Percentiles rank a stretch among this genome's conserved stretches.
Conservation (phyloP, 768 basidiomycete species). For the Fomitopsis serialis region DNA sequence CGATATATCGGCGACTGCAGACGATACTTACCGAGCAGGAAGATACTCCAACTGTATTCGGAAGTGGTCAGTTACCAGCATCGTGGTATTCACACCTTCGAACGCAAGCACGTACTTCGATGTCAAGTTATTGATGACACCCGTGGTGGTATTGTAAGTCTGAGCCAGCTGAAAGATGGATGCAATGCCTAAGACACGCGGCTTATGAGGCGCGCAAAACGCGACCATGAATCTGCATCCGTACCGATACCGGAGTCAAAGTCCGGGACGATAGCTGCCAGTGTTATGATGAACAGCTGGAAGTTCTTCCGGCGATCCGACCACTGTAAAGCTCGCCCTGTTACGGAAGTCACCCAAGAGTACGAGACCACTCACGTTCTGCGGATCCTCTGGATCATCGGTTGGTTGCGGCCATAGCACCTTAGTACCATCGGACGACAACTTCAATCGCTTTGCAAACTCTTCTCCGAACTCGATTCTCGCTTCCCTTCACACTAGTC, state of each 20-base stretch:
- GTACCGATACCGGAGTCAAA: conserved; percentile 62
- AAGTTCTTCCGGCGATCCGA: conserved; percentile 44
- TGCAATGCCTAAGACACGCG: too few species aligned
- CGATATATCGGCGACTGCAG: too few species aligned
- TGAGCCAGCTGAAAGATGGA: conserved; percentile 53
- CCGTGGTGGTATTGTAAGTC: conserved; percentile 48
- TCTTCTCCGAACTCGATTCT: conserved; percentile 53
- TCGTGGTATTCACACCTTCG: not conserved
- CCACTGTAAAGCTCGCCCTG: conserved; percentile 37
- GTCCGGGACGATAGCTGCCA: conserved; percentile 63
- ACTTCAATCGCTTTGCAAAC: conserved; percentile 50
- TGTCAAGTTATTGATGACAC: conserved; percentile 57
- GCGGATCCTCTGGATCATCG: conserved; percentile 56
- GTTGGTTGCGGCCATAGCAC: conserved; percentile 70
- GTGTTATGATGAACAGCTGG: conserved; percentile 54
- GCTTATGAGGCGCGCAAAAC: too few species aligned
- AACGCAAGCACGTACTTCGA: conserved; percentile 34
- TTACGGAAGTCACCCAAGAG: too few species aligned
- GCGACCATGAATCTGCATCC: too few species aligned
- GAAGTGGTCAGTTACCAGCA: too few species aligned
- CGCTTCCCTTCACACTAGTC: conserved; percentile 43
- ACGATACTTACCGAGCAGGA: conserved; percentile 41
- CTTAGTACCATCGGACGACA: conserved; percentile 48
- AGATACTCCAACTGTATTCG: conserved; percentile 63
- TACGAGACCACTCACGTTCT: conserved; percentile 36